Conservation (phyloP, 257 asterid species). For the Ballota nigra region DNA sequence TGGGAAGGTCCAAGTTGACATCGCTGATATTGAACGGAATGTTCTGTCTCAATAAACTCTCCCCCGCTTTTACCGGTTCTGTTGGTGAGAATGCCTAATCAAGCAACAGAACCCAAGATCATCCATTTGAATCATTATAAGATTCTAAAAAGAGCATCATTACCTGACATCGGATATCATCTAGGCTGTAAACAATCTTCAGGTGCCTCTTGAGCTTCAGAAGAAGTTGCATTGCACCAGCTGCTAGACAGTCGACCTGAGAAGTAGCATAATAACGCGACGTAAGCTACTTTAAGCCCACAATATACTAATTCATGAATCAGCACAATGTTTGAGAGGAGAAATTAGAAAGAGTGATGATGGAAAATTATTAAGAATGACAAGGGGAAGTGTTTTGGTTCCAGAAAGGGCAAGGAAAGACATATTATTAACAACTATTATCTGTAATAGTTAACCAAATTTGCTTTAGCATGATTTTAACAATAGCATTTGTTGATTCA, state of each 20-base stretch:
- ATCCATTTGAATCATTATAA: slow-evolving; percentile 16
- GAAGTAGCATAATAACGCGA: slow-evolving; percentile 23
- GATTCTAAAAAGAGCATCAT: slow-evolving; percentile 16
- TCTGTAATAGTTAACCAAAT: neutral
- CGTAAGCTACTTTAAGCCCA: slow-evolving; percentile 10
- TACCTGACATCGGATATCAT: slow-evolving; percentile 93
- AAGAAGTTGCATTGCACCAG: slow-evolving; percentile 87
- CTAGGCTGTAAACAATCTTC: slow-evolving; percentile 77
- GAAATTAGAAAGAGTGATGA: neutral
- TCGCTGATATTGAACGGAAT: slow-evolving; percentile 62
- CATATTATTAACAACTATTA: neutral
- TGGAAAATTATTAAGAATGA: neutral
- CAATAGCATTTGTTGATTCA: slow-evolving; percentile 1
- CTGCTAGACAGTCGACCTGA: slow-evolving; percentile 83
- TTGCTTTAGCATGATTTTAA: neutral
- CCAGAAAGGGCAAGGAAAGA: slow-evolving; percentile 6
- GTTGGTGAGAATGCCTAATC: slow-evolving; percentile 77
- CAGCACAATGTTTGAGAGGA: neutral
- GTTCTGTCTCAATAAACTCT: slow-evolving; percentile 61
- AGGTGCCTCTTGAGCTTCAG: slow-evolving; percentile 93
- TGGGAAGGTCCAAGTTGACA: slow-evolving; percentile 63
- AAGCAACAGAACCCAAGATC: slow-evolving; percentile 16
- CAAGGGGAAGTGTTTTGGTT: neutral
- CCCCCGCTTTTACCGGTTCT: slow-evolving; percentile 81
- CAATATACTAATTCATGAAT: slow-evolving; percentile 3